A percentile compares a stretch with the other conserved stretches of the same genome.
phyloP scores from a whole-genome alignment of 169 alveolate genomes.

The Cryptosporidium xiaoi region DNA sequence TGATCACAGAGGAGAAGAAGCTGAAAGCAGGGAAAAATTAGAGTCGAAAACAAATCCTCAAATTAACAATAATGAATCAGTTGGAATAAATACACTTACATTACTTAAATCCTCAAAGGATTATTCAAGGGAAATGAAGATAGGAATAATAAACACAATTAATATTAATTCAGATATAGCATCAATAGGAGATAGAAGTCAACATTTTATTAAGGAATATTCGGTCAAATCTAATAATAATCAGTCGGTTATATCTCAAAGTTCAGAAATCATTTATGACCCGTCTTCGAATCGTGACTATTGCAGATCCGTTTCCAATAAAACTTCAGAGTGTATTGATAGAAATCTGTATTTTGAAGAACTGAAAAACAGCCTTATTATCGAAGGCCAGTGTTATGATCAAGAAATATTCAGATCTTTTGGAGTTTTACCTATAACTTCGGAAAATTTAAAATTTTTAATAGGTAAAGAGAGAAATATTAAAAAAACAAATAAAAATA shows the following conservation, averaged over 20 bases:
- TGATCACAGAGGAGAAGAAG: background rate
- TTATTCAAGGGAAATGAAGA: slow-evolving; percentile 10
- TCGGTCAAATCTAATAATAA: slow-evolving; percentile 48
- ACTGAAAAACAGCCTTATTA: background rate
- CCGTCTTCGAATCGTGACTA: slow-evolving; percentile 14
- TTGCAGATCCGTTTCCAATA: no score
- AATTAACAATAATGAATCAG: background rate
- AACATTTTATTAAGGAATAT: slow-evolving; percentile 47
- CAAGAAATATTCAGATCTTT: slow-evolving; percentile 37
- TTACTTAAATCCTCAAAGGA: background rate
- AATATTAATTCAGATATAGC: slow-evolving; percentile 61
- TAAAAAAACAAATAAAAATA: background rate
- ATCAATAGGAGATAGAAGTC: slow-evolving; percentile 48
- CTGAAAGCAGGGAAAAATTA: slow-evolving; percentile 11
- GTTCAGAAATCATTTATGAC: slow-evolving; percentile 22
- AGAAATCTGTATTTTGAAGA: background rate
- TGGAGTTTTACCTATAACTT: slow-evolving; percentile 46
- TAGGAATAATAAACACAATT: slow-evolving; percentile 48
- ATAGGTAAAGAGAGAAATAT: background rate
- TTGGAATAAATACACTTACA: background rate
- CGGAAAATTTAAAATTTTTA: slow-evolving; percentile 6
- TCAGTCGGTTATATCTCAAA: slow-evolving; percentile 4
- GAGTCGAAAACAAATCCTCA: slow-evolving; percentile 3
- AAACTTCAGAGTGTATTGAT: background rate
- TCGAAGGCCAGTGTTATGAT: slow-evolving; percentile 38